Evolutionary conservation across 495 filamentous ascomycete species (phyloP), one percentile per base, ranked within the genome.

Genomic region (Podospora pseudocomata): DNA sequence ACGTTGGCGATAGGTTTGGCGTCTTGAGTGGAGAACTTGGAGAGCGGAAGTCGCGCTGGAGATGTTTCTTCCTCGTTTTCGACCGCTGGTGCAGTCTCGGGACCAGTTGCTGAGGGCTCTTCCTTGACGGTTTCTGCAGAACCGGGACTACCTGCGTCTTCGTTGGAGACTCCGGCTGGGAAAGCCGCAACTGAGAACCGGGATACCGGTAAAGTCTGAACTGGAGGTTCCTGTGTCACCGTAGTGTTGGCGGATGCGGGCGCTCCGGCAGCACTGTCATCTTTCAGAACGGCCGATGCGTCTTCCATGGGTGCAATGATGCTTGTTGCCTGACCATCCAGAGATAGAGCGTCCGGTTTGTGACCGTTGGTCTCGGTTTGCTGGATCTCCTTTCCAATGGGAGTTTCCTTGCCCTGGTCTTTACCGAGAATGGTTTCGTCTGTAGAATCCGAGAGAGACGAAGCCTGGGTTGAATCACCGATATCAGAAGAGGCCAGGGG

Each of bases 381-480:
- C n/a, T 60, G 19, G 9, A 55, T 32, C 6, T 55, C 64, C 5
- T 64, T 19, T 4, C 23, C 67, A 32, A 26, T 63, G 5, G 60
- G 30, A n/a, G 7, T 59, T 54, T 26, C 20, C 5, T 55, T 49
- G 15, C 3, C 34, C 26, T 62, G 59, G 11, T 73, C 74, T 61
- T 77, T 72, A 2, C 28, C 78, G n/a, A 75, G 76, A 18, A 83
- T 67, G 20, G 82, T 85, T 72, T 85, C 83, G 54, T 85, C 84
- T 5, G 83, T 84, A 23, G 81, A 84, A 66, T 85, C 84, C 18
- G 84, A 86, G 6, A 86, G 65, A 0, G 85, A 87, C 0, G 85
- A 87, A 20, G 85, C 84, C 66, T 80, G 81, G 9, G 85, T 87
- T 9, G 83, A 86, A 65, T 80, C 80, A 6, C 82, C 82, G 68